Percentiles rank a stretch among this genome's conserved stretches.
Evolutionary conservation across 768 basidiomycete species (phyloP).

Genomic region (Boletus patriciae): DNA sequence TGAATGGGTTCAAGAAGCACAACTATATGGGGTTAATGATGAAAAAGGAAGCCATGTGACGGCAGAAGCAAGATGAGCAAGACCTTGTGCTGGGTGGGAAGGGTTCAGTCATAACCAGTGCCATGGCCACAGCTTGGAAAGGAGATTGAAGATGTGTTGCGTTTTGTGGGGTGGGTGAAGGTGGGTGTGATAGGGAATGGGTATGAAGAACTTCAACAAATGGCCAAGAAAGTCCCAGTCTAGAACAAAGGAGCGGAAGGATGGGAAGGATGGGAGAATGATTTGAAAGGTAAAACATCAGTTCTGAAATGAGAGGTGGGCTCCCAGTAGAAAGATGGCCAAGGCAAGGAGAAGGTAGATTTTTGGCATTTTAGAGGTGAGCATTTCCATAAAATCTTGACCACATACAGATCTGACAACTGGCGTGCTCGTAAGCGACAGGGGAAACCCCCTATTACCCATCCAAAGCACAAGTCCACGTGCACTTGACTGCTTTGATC

Average conservation of each 20-base stretch:
- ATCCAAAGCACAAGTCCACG: no score
- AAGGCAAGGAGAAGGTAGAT: constrained; percentile 20
- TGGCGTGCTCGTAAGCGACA: neutral
- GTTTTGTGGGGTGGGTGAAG: constrained; percentile 58
- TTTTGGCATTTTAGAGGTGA: neutral
- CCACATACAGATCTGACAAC: no score
- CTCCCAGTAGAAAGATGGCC: constrained; percentile 31
- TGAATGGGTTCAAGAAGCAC: constrained; percentile 91
- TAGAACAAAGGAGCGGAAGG: constrained; percentile 38
- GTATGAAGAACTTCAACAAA: constrained; percentile 66
- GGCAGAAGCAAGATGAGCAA: constrained; percentile 77
- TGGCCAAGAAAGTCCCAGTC: constrained; percentile 68
- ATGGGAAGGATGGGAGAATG: no score
- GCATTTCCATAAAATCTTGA: neutral
- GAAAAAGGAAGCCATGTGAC: constrained; percentile 80
- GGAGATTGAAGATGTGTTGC: constrained; percentile 81
- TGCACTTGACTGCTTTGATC: no score
- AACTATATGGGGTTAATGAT: constrained; percentile 89
- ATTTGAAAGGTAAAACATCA: constrained; percentile 37
- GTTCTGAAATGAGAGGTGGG: constrained; percentile 46
- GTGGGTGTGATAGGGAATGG: constrained; percentile 55
- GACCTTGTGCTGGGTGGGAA: constrained; percentile 84
- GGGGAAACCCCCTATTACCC: no score
- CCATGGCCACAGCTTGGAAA: constrained; percentile 70
- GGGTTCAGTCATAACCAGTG: constrained; percentile 51